A percentile compares a stretch with the other conserved stretches of the same genome.
phyloP scores from a whole-genome alignment of 345 rosid species.

The Populus deltoides region DNA sequence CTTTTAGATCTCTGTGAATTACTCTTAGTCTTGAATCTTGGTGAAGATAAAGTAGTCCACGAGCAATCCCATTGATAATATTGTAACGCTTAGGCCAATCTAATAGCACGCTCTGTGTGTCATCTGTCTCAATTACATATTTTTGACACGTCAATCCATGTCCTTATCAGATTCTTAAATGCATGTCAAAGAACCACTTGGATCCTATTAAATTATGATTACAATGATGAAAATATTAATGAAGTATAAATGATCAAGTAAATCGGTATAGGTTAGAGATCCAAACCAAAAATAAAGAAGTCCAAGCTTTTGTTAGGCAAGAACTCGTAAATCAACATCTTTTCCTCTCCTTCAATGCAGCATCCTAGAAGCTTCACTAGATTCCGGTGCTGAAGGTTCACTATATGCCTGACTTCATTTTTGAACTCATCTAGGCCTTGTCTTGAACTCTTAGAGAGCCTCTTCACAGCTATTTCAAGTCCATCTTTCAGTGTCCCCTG shows the following conservation, averaged over 20 bases:
- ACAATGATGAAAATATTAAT: no score
- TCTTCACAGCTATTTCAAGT: constrained; percentile 2
- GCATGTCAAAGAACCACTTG: neutral
- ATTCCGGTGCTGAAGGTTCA: constrained; percentile 2
- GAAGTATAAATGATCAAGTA: neutral
- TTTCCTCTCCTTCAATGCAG: constrained; percentile 3
- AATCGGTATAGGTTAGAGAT: neutral
- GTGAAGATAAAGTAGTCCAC: constrained; percentile 31
- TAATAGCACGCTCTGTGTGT: constrained; percentile 6
- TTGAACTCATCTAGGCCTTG: constrained; percentile 6
- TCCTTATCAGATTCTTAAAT: neutral
- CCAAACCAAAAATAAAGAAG: neutral
- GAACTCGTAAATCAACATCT: constrained; percentile 6
- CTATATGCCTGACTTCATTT: neutral
- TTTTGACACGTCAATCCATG: neutral
- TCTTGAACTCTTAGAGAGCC: neutral
- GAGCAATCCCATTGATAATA: constrained; percentile 38
- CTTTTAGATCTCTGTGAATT: constrained; percentile 34
- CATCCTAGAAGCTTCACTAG: constrained; percentile 3
- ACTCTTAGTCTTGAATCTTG: constrained; percentile 39
- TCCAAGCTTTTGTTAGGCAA: constrained; percentile 4
- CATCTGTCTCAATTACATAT: constrained; percentile 20
- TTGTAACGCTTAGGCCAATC: constrained; percentile 23
- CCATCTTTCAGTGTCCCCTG: neutral
- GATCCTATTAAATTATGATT: neutral